phyloP scores from a whole-genome alignment of 2,329 filamentous ascomycete species.

The Epichloe sp. region DNA sequence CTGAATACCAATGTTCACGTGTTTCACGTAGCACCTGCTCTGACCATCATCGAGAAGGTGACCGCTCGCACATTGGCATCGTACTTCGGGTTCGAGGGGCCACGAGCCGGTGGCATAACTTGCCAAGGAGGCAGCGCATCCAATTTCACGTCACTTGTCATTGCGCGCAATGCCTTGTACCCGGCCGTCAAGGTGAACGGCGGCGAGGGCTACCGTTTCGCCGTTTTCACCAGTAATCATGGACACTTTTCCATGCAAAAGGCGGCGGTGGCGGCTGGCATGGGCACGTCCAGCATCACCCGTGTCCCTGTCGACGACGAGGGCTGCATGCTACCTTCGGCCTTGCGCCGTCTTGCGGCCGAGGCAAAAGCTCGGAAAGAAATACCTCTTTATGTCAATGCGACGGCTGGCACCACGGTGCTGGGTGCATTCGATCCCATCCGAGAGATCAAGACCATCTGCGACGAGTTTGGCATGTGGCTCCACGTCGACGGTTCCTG shows the following conservation, averaged over 20 bases:
- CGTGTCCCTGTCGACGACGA: constrained; percentile 56
- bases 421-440: constrained; percentile 80
- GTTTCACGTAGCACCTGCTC: constrained; percentile 79
- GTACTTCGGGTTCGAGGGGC: constrained; percentile 61
- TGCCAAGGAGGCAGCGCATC: constrained; percentile 73
- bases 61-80: constrained; percentile 59
- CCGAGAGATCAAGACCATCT: constrained; percentile 52
- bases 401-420: constrained; percentile 87
- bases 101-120: constrained; percentile 57
- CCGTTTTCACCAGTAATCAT: constrained; percentile 75
- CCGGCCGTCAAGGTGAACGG: constrained; percentile 64
- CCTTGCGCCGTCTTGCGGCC: constrained; percentile 48
- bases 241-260: constrained; percentile 93
- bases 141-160: constrained; percentile 71
- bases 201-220: constrained; percentile 53
- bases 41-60: constrained; percentile 76
- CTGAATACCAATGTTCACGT: constrained; percentile 92
- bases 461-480: constrained; percentile 64
- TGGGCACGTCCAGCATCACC: constrained; percentile 62
- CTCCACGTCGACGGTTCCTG: constrained; percentile 84
- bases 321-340: constrained; percentile 57
- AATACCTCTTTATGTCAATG: constrained; percentile 87
- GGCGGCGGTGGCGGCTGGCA: constrained; percentile 72
- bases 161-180: constrained; percentile 75
- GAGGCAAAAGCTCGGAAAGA: constrained; percentile 53